Evolutionary conservation across 257 asterid genomes (phyloP), one percentile per base, ranked within the genome.

Genomic region (Lantana camara): DNA sequence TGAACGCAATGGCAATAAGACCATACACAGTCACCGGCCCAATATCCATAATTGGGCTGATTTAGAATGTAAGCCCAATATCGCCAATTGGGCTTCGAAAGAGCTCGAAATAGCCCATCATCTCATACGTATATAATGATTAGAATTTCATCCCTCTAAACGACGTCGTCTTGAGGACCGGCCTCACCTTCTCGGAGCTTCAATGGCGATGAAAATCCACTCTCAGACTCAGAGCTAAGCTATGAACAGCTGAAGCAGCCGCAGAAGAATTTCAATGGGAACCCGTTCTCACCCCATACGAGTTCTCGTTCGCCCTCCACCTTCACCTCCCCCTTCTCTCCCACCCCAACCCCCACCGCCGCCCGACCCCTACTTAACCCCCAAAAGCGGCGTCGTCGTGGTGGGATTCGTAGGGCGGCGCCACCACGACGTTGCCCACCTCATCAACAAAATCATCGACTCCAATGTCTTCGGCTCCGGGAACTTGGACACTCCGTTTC

Each of bases 371-470:
- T 22, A 81, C 4, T 67, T 66, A 15, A 46, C 80, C 35, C 68
- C 84, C 40, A 83, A 56, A 50, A 80, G 60, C 70, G 96, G 96
- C 68, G 82, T 86, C 77, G 86, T 83, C 10, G 95, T 86, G 7
- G 96, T 90, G 21, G 99, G 99, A 54, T 94, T 94, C 67, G 74
- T 90, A 19, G 96, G 99, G 22, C 81, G 59, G 71, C 89, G 96
- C 49, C 79, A 64, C 60, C 80, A 71, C 40, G 97, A 90, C 50
- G 86, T 88, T 23, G 69, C 95, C 21, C 85, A 84, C 57, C 80
- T 94, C 45, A 80, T 94, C 79, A 86, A 94, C 83, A 85, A 87
- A 77, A 63, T 84, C 20, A 66, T 84, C 34, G 99, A 94, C 82
- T 78, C 85, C 52, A 76, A 84, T 60, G 83, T 85, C 41, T 88